Base-by-base conservation (phyloP, 2,329 filamentous ascomycete species). In the Fusarium paranaense region DNA sequence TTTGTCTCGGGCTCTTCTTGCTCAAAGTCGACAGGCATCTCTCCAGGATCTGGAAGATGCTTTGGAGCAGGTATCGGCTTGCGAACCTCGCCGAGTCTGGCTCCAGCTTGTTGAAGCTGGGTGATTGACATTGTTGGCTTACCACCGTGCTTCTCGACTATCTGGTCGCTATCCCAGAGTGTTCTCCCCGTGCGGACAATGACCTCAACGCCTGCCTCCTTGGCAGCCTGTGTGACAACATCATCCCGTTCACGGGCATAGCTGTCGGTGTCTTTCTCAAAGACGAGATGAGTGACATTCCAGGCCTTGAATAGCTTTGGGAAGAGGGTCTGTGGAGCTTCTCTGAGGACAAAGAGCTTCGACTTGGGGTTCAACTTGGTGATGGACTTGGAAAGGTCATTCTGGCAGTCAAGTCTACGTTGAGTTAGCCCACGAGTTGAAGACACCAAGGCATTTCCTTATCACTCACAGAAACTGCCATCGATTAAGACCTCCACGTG, bases 181-280 rank as follows among this genome's bases (percentile, higher is more conserved):
- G 92, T 95, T 45, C 93, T 85, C 1, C 93, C 93, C 27, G 85
- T 86, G 59, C 85, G 87, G 13, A 88, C 82, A n/a, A 95, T 84
- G 22, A 95, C 91, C 76, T 93, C 80, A 1, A 95, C 91, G 1
- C 92, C 93, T 0, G 91, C 90, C 54, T 89, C 83, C 73, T 87
- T 84, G 6, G 93, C 93, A n/a, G 91, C 82, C 18, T 86, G 81
- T 37, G 86, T 82, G 13, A 95, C 87, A 20, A 84, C 82, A 2
- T 85, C 85, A 80, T 95, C 93, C 59, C 93, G 83, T 45, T 90
- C 87, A 18, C 89, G 86, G 6, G 86, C 92, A 82, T 95, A 95
- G 0, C 91, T 86, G 83, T 95, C 93, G 0, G 92, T 94, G 76
- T 95, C 93, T 77, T 92, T 93, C 80, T 95, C 93, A 76, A 95